These are phyloP conservation scores for Penicillium nucicola DNA, from an alignment of 495 filamentous ascomycete genomes.

Conservation along the genomic window DNA sequence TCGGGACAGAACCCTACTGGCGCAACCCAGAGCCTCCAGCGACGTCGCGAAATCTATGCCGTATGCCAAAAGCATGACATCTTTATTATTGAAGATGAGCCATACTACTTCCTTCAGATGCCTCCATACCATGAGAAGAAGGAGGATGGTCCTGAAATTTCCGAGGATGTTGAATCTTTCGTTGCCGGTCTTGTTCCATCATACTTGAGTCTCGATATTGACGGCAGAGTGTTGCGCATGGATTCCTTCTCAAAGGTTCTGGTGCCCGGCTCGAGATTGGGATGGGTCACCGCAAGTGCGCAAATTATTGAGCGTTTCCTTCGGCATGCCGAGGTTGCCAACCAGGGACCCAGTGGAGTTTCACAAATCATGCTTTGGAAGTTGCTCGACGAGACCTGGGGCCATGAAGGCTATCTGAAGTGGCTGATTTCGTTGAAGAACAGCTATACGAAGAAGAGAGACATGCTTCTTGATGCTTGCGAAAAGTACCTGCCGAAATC, in stretches of 20 bases:
- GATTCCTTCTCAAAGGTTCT: slow-evolving; percentile 32
- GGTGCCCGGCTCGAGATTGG: slow-evolving; percentile 24
- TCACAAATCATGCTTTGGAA: slow-evolving; percentile 26
- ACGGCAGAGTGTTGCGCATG: slow-evolving; percentile 57
- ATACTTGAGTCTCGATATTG: slow-evolving; percentile 41
- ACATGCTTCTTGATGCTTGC: neutral
- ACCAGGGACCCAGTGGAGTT: slow-evolving; percentile 19
- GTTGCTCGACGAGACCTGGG: slow-evolving; percentile 25
- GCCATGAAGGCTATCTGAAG: slow-evolving; percentile 17
- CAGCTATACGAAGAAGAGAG: neutral
- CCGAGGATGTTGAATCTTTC: slow-evolving; percentile 46
- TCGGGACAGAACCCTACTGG: slow-evolving; percentile 93
- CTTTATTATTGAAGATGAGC: slow-evolving; percentile 90
- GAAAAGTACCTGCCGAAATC: neutral
- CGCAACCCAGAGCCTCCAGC: slow-evolving; percentile 66
- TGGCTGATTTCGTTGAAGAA: slow-evolving; percentile 15
- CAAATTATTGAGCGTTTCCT: slow-evolving; percentile 24
- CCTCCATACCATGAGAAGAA: slow-evolving; percentile 36
- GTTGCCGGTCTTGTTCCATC: slow-evolving; percentile 24
- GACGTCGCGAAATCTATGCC: slow-evolving; percentile 68
- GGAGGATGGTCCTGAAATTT: neutral
- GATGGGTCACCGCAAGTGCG: slow-evolving; percentile 26
- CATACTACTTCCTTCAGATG: slow-evolving; percentile 56
- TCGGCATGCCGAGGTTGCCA: slow-evolving; percentile 14
- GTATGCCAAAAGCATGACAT: slow-evolving; percentile 80